A percentile compares a stretch with the other conserved stretches of the same genome.
Conservation (phyloP, 176 grass and related monocot species). For the Cenchrus americanus region DNA sequence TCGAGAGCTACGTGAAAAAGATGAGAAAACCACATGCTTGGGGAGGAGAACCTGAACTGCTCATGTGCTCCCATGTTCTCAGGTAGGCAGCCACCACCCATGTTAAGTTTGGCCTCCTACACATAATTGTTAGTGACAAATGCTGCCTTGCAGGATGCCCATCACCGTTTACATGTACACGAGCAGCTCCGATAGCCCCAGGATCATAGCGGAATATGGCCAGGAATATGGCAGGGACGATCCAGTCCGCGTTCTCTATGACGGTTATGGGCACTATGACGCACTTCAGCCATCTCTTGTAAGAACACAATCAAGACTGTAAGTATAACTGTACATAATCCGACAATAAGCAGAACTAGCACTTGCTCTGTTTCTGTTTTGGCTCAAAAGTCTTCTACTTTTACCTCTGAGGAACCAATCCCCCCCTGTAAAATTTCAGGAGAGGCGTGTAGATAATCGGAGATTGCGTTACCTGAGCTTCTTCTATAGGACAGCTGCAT, state of each 20-base stretch:
- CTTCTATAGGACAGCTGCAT: slow-evolving; percentile 35
- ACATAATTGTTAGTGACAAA: neutral
- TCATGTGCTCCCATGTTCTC: slow-evolving; percentile 98
- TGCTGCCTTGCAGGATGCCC: slow-evolving; percentile 69
- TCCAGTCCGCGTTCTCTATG: slow-evolving; percentile 78
- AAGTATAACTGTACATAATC: slow-evolving; percentile 43
- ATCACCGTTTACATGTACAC: slow-evolving; percentile 88
- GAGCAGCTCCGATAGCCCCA: slow-evolving; percentile 56
- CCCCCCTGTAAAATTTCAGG: slow-evolving; percentile 45
- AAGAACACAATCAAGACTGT: slow-evolving; percentile 69
- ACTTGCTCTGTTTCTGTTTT: neutral
- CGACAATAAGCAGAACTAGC: slow-evolving; percentile 10
- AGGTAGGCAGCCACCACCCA: slow-evolving; percentile 36
- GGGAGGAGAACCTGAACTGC: slow-evolving; percentile 89
- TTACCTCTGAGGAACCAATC: slow-evolving; percentile 18
- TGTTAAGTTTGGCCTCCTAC: neutral
- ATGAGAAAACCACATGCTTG: slow-evolving; percentile 91
- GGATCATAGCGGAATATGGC: slow-evolving; percentile 92
- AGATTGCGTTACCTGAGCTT: slow-evolving; percentile 40
- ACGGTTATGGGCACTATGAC: slow-evolving; percentile 90
- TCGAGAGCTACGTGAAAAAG: slow-evolving; percentile 82
- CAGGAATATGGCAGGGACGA: slow-evolving; percentile 95
- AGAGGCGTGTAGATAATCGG: slow-evolving; percentile 36
- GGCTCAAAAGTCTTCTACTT: neutral
- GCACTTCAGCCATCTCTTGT: slow-evolving; percentile 60